Evolutionary conservation across 23 red algal genomes (phyloP).

Genomic region (Chondrus crispus): DNA sequence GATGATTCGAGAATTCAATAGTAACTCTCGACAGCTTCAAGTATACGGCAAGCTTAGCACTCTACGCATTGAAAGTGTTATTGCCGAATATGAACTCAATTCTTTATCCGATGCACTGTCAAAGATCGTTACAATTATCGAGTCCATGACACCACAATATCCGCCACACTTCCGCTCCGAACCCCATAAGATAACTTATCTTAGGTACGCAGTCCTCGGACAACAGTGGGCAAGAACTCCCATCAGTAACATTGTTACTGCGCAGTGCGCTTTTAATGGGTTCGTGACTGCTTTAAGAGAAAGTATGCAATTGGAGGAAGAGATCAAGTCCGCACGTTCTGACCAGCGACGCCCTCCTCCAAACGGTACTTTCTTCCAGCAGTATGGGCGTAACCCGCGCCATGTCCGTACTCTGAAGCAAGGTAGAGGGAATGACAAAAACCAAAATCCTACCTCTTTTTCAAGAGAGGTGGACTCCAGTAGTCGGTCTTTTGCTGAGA

Average conservation of each 20-base stretch:
- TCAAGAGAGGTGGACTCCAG: neutral
- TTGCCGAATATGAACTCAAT: conserved; percentile 30
- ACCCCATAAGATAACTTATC: conserved; percentile 12
- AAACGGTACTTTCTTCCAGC: neutral
- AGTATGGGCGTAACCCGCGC: neutral
- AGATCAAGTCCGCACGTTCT: too few relatives aligned
- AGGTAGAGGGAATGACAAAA: too few relatives aligned
- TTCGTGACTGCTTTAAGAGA: conserved; percentile 23
- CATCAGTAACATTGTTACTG: neutral
- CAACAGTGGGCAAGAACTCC: neutral
- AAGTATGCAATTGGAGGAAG: neutral
- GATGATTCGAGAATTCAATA: neutral
- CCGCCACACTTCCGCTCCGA: conserved; percentile 8
- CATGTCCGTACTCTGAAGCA: neutral
- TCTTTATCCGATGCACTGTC: neutral
- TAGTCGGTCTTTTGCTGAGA: neutral
- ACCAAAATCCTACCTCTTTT: too few relatives aligned
- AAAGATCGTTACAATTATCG: neutral
- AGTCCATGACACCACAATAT: conserved; percentile 27
- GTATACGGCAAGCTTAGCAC: neutral
- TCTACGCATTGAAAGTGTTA: neutral
- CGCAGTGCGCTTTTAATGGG: neutral
- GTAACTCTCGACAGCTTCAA: neutral
- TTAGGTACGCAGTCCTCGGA: neutral
- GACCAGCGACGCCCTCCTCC: too few relatives aligned